Conservation (phyloP, 306 rosid species). For the Quercus alba region DNA sequence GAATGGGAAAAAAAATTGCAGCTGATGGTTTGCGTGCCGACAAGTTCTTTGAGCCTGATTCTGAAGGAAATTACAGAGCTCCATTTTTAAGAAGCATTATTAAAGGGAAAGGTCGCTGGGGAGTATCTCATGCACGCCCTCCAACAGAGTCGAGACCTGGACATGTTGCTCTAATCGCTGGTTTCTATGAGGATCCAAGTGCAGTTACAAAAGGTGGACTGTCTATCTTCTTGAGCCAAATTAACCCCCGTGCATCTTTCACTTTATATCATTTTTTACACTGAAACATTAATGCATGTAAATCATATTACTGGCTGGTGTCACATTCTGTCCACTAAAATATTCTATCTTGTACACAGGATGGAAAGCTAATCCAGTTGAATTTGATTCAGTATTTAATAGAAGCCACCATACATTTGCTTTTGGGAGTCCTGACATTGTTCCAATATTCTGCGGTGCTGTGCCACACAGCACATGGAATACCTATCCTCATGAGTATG, state of each 20-base stretch:
- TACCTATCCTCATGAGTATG: slow-evolving; percentile 75
- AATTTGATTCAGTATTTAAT: slow-evolving; percentile 87
- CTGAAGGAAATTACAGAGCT: slow-evolving; percentile 63
- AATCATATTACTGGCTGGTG: neutral
- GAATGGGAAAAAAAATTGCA: slow-evolving; percentile 29
- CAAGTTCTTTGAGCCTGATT: slow-evolving; percentile 81
- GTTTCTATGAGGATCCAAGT: slow-evolving; percentile 95
- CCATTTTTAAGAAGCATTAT: slow-evolving; percentile 75
- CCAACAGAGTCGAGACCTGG: slow-evolving; percentile 97
- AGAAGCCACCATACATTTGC: slow-evolving; percentile 72
- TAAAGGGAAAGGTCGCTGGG: slow-evolving; percentile 79
- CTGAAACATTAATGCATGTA: neutral
- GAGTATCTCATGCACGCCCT: slow-evolving; percentile 94
- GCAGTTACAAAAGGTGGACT: slow-evolving; percentile 81
- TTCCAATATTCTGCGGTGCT: slow-evolving; percentile 82
- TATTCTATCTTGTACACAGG: slow-evolving; percentile 45
- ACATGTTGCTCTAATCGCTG: slow-evolving; percentile 80
- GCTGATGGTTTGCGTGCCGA: slow-evolving; percentile 95
- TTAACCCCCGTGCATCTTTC: neutral
- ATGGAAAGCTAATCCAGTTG: slow-evolving; percentile 96
- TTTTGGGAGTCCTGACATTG: slow-evolving; percentile 87
- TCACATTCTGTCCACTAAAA: slow-evolving; percentile 18
- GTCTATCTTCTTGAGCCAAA: neutral
- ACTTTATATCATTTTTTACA: neutral
- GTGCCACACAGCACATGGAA: slow-evolving; percentile 87